These are phyloP conservation scores for Amylostereum areolatum DNA, from an alignment of 1,284 basidiomycete species.

Conservation along the genomic window DNA sequence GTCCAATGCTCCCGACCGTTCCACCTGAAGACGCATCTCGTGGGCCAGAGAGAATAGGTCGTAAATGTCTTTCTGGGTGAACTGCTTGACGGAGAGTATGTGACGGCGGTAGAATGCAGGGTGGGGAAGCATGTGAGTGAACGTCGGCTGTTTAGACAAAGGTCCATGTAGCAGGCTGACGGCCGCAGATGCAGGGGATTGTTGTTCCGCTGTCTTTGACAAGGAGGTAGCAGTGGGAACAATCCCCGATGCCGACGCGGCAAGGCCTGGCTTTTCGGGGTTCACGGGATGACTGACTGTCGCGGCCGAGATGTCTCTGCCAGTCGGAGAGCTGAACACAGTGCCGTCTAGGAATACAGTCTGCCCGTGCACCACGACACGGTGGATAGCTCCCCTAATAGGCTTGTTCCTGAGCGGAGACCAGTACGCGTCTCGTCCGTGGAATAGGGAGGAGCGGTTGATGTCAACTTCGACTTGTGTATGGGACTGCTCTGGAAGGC, in stretches of 20 bases:
- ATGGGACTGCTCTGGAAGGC: conserved; percentile 79
- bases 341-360: conserved; percentile 91
- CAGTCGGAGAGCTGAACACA: conserved; percentile 56
- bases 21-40: conserved; percentile 95
- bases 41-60: conserved; percentile 93
- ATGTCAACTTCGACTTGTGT: conserved; percentile 94
- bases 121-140: conserved; percentile 45
- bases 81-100: conserved; percentile 94
- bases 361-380: conserved; percentile 89
- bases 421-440: conserved; percentile 54
- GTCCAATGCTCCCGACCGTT: conserved; percentile 86
- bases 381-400: conserved; percentile 78
- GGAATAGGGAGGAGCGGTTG: conserved; percentile 68
- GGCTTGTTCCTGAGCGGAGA: conserved; percentile 74
- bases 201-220: conserved; percentile 7
- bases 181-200: conserved; percentile 6
- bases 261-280: conserved; percentile 4
- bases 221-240: conserved; percentile 9
- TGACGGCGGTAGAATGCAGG: conserved; percentile 82
- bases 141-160: conserved; percentile 33
- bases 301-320: conserved; percentile 79
- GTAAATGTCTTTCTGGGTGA: conserved; percentile 87
- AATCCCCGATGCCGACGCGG: background rate
- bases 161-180: conserved; percentile 22
- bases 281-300: conserved; percentile 41